These are phyloP conservation scores for Lepiota venenata DNA, from an alignment of 768 basidiomycete genomes.

Conservation along the genomic window DNA sequence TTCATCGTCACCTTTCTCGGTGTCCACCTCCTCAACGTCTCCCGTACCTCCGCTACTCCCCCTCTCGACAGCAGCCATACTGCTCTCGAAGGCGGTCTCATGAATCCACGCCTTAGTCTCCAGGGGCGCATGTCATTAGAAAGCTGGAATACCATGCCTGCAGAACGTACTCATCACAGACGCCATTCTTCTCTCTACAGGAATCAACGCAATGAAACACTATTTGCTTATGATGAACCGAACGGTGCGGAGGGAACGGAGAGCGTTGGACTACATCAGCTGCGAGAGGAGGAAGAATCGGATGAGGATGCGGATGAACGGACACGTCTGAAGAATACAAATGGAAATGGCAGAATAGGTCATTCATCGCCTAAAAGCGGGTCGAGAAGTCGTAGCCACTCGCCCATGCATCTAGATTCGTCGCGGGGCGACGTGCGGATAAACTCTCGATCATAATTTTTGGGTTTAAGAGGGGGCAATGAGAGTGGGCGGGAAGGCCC, in stretches of 20 bases:
- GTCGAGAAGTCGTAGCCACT: slow-evolving; percentile 54
- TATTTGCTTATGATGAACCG: slow-evolving; percentile 76
- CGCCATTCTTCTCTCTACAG: slow-evolving; percentile 66
- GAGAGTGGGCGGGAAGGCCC: neutral
- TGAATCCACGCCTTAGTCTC: slow-evolving; percentile 78
- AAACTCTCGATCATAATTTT: slow-evolving; percentile 21
- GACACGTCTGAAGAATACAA: slow-evolving; percentile 30
- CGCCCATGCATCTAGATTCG: slow-evolving; percentile 36
- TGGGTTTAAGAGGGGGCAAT: neutral
- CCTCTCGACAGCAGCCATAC: slow-evolving; percentile 41
- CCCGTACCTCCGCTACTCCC: slow-evolving; percentile 49
- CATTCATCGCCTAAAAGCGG: slow-evolving; percentile 24
- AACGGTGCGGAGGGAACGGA: slow-evolving; percentile 23
- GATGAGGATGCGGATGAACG: slow-evolving; percentile 47
- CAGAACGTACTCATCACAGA: slow-evolving; percentile 43
- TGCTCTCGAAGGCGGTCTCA: slow-evolving; percentile 60
- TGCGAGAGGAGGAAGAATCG: slow-evolving; percentile 66
- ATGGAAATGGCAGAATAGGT: slow-evolving; percentile 10
- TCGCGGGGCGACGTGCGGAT: slow-evolving; percentile 38
- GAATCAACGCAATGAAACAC: slow-evolving; percentile 50
- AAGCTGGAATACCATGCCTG: slow-evolving; percentile 51
- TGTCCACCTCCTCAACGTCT: slow-evolving; percentile 90
- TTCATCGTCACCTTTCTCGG: slow-evolving; percentile 94
- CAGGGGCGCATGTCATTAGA: slow-evolving; percentile 82
- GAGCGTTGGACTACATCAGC: slow-evolving; percentile 51